phyloP scores from a whole-genome alignment of 1,284 basidiomycete species.

The Peniophora sp. region DNA sequence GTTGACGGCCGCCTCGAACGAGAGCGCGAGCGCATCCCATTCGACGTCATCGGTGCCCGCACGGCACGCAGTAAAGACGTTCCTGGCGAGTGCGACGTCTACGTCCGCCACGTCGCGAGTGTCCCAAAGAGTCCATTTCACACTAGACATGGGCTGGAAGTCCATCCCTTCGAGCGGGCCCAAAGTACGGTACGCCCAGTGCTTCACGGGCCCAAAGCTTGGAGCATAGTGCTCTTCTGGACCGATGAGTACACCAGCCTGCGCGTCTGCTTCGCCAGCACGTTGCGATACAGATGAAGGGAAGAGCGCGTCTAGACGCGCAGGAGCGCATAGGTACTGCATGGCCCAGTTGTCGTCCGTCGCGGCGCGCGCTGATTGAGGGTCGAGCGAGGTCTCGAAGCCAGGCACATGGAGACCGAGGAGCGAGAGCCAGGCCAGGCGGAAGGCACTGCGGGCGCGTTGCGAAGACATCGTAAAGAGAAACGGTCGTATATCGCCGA shows the following conservation, averaged over 20 bases:
- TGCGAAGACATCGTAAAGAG: slow-evolving; percentile 52
- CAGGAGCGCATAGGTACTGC: slow-evolving; percentile 32
- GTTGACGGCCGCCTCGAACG: slow-evolving; percentile 60
- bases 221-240: slow-evolving; percentile 51
- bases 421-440: slow-evolving; percentile 71
- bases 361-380: slow-evolving; percentile 12
- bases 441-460: slow-evolving; percentile 54
- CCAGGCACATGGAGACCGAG: slow-evolving; percentile 73
- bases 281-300: slow-evolving; percentile 23
- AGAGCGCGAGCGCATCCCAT: slow-evolving; percentile 58
- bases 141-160: slow-evolving; percentile 22
- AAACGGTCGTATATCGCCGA: slow-evolving; percentile 70
- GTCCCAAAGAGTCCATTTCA: slow-evolving; percentile 40
- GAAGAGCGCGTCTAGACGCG: slow-evolving; percentile 45
- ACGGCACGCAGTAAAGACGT: slow-evolving; percentile 53
- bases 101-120: slow-evolving; percentile 38
- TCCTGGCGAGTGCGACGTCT: slow-evolving; percentile 39
- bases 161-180: slow-evolving; percentile 39
- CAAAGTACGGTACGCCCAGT: slow-evolving; percentile 50
- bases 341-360: slow-evolving; percentile 62
- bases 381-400: slow-evolving; percentile 35
- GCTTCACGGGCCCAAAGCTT: slow-evolving; percentile 58
- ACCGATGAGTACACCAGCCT: slow-evolving; percentile 59
- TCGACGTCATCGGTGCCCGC: slow-evolving; percentile 35
- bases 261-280: slow-evolving; percentile 42